phyloP scores from a whole-genome alignment of 306 rosid species.

The Crataegus laevigata region DNA sequence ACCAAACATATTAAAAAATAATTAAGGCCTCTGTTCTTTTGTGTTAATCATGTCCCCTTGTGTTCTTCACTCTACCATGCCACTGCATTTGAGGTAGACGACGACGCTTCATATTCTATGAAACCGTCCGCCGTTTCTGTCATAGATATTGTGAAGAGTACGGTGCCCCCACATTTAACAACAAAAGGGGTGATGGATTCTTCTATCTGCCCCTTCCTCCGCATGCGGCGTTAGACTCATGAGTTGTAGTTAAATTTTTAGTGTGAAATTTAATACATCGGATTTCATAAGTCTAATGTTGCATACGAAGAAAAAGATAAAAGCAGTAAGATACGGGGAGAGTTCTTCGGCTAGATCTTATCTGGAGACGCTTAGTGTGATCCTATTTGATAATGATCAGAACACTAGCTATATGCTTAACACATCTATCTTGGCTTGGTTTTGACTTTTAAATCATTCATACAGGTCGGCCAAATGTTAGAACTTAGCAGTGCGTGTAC shows the following conservation, averaged over 20 bases:
- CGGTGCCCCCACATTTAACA: background rate
- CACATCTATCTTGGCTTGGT: background rate
- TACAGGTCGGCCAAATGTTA: background rate
- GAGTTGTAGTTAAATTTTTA: too few species aligned
- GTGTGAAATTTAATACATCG: too few species aligned
- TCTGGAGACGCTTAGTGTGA: too few species aligned
- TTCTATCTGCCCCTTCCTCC: too few species aligned
- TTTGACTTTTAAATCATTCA: too few species aligned
- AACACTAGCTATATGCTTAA: too few species aligned
- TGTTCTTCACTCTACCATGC: background rate
- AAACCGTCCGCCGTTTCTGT: background rate
- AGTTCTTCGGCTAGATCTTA: too few species aligned
- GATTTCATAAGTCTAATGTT: too few species aligned
- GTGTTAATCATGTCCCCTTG: background rate
- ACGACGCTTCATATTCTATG: background rate
- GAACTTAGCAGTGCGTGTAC: background rate
- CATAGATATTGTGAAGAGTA: background rate
- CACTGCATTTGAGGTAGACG: background rate
- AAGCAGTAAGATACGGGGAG: too few species aligned
- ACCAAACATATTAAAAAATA: conserved; percentile 22
- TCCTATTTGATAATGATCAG: too few species aligned
- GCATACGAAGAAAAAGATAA: too few species aligned
- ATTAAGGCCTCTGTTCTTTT: background rate
- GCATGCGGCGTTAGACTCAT: too few species aligned
- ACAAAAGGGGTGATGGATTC: background rate